These are phyloP conservation scores for Tieghemiomyces parasiticus DNA, from an alignment of 192 early-diverging fungal species.

Conservation along the genomic window DNA sequence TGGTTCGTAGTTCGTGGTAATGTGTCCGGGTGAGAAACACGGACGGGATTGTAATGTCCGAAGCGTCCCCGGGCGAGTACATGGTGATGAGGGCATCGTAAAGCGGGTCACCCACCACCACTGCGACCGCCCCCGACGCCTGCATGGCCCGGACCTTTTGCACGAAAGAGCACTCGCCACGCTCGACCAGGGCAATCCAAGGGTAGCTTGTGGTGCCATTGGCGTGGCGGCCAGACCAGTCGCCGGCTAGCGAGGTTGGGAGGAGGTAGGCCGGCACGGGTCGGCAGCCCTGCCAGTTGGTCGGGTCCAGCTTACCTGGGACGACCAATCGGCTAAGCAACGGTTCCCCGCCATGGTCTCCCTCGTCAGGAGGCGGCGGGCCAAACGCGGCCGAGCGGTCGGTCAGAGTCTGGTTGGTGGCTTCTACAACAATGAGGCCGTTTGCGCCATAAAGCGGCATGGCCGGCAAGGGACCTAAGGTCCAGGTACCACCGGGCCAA, in stretches of 20 bases:
- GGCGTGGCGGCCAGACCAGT: too few relatives aligned
- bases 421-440: neutral
- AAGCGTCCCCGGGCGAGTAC: slow-evolving; percentile 61
- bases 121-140: slow-evolving; percentile 60
- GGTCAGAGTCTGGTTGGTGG: neutral
- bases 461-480: neutral
- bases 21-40: slow-evolving; percentile 65
- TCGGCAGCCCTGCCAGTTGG: slow-evolving; percentile 42
- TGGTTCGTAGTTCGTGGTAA: slow-evolving; percentile 39
- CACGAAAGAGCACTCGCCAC: slow-evolving; percentile 79
- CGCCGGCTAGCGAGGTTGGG: slow-evolving; percentile 13
- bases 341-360: slow-evolving; percentile 56
- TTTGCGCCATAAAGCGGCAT: neutral
- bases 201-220: too few relatives aligned
- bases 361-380: slow-evolving; percentile 34
- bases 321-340: slow-evolving; percentile 50
- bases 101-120: slow-evolving; percentile 74
- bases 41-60: slow-evolving; percentile 77
- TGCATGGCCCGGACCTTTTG: slow-evolving; percentile 90
- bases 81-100: slow-evolving; percentile 73
- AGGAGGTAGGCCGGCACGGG: slow-evolving; percentile 14
- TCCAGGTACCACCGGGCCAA: neutral
- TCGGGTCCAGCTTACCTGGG: slow-evolving; percentile 31
- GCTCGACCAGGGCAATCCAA: slow-evolving; percentile 80
- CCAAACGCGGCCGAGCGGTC: slow-evolving; percentile 81